Evolutionary conservation across 768 basidiomycete species (phyloP).

Genomic region (Mycena rebaudengoi): DNA sequence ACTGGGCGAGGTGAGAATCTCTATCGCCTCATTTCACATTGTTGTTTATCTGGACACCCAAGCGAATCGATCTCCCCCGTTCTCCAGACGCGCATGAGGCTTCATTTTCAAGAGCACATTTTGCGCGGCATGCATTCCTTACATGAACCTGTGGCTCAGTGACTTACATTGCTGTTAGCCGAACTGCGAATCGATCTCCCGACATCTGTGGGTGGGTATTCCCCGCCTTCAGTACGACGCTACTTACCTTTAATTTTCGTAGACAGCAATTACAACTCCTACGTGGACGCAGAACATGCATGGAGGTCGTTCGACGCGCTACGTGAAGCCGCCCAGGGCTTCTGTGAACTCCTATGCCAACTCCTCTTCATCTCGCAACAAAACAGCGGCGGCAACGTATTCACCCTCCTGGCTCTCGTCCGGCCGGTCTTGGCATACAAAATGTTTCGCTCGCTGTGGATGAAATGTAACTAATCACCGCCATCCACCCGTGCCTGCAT

Average conservation of each 20-base stretch:
- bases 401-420: neutral
- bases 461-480: too few species aligned
- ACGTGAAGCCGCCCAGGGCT: neutral
- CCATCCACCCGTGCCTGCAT: neutral
- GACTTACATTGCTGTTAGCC: too few species aligned
- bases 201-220: too few species aligned
- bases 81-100: neutral
- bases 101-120: slow-evolving; percentile 13
- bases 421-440: neutral
- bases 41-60: neutral
- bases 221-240: too few species aligned
- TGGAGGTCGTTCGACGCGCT: slow-evolving; percentile 5
- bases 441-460: neutral
- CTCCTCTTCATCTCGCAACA: slow-evolving; percentile 15
- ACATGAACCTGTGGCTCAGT: too few species aligned
- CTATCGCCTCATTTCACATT: too few species aligned
- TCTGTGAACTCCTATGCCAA: slow-evolving; percentile 6
- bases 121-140: slow-evolving; percentile 12
- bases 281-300: neutral
- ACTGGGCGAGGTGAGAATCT: slow-evolving; percentile 8
- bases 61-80: neutral
- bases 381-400: neutral
- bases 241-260: too few species aligned
- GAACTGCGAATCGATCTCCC: too few species aligned
- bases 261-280: too few species aligned